Conservation (phyloP, 192 early-diverging fungal species). For the Entomortierella chlamydospora region DNA sequence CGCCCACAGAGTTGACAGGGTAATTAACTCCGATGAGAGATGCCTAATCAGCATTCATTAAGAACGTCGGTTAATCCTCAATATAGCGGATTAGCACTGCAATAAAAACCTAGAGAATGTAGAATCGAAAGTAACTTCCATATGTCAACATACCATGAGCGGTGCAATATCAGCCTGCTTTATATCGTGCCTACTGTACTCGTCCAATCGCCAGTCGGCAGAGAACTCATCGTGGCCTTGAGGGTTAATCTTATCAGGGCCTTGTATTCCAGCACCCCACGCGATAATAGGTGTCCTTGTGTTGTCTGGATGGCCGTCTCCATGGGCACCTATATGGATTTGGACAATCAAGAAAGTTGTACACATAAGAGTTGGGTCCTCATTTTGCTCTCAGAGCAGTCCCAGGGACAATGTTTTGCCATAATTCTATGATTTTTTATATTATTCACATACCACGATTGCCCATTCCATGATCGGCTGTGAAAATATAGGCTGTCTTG, state of each 20-base stretch:
- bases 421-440: not conserved
- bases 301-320: constrained; percentile 96
- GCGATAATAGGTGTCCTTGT: constrained; percentile 94
- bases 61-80: too few species aligned
- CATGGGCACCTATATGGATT: constrained; percentile 75
- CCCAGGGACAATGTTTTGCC: not conserved
- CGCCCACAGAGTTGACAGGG: constrained; percentile 95
- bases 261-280: constrained; percentile 93
- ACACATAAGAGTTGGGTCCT: too few species aligned
- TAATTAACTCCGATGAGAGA: constrained; percentile 86
- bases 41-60: constrained; percentile 72
- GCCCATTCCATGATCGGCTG: constrained; percentile 97
- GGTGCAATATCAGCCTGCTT: constrained; percentile 97
- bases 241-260: constrained; percentile 63
- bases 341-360: not conserved
- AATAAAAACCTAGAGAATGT: too few species aligned
- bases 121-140: not conserved
- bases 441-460: constrained; percentile 70
- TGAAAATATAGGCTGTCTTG: constrained; percentile 91
- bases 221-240: constrained; percentile 86
- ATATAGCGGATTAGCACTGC: too few species aligned
- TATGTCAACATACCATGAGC: constrained; percentile 75
- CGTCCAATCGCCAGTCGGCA: constrained; percentile 72
- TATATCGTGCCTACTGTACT: constrained; percentile 81
- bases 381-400: not conserved